These are phyloP conservation scores for Hondaea fermentalgiana DNA, from an alignment of 108 stramenopile genomes.

Conservation along the genomic window DNA sequence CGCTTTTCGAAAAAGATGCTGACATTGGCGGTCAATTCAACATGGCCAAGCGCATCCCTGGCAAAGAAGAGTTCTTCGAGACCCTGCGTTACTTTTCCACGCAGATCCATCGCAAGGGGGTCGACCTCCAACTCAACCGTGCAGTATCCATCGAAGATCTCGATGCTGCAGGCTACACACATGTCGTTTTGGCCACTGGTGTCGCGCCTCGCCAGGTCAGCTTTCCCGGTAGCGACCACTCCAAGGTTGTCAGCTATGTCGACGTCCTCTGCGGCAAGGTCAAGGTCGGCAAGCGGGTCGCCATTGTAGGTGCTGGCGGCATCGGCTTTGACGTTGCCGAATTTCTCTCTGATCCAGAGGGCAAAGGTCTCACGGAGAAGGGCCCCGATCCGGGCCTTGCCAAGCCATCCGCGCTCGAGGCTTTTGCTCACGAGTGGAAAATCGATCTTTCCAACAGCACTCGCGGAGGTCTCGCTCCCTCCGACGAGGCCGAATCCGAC, in stretches of 20 bases:
- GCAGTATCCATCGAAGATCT: conserved; percentile 14
- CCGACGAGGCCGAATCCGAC: neutral
- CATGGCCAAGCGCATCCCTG: conserved; percentile 90
- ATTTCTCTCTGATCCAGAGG: conserved; percentile 65
- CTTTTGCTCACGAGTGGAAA: conserved; percentile 83
- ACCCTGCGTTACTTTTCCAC: conserved; percentile 78
- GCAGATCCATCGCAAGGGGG: conserved; percentile 39
- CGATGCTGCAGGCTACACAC: conserved; percentile 45
- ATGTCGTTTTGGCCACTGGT: conserved; percentile 86
- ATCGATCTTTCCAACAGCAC: conserved; percentile 57
- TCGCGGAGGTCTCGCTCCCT: conserved; percentile 25
- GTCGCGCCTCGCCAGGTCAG: conserved; percentile 65
- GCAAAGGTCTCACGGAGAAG: conserved; percentile 29
- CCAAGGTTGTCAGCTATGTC: conserved; percentile 83
- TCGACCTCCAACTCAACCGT: conserved; percentile 35
- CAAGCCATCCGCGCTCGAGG: conserved; percentile 52
- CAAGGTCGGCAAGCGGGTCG: conserved; percentile 74
- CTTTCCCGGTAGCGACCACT: conserved; percentile 74
- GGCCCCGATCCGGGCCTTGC: conserved; percentile 32
- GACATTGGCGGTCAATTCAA: conserved; percentile 84
- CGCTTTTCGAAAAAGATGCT: conserved; percentile 69
- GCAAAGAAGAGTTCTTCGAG: conserved; percentile 96
- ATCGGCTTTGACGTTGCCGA: conserved; percentile 97
- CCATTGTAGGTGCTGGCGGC: conserved; percentile 91
- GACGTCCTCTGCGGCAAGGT: conserved; percentile 71